phyloP scores from a whole-genome alignment of 768 basidiomycete genomes.

The Rhizopogon rudus region DNA sequence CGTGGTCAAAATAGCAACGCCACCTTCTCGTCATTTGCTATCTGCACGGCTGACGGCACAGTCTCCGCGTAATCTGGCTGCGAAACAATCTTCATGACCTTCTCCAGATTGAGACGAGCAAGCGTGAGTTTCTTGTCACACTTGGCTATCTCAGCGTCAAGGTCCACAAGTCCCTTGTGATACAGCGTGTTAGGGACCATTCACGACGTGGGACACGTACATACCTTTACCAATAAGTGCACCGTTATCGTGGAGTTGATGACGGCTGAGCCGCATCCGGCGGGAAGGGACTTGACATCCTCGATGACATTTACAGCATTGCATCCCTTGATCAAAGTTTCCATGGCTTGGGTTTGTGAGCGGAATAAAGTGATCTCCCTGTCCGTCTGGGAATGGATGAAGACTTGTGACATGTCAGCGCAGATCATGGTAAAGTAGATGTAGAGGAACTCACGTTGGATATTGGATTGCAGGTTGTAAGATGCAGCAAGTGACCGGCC shows the following conservation, averaged over 20 bases:
- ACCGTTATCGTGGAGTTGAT: conserved; percentile 72
- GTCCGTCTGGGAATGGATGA: conserved; percentile 64
- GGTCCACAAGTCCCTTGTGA: conserved; percentile 79
- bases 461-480: conserved; percentile 82
- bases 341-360: conserved; percentile 70
- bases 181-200: not conserved
- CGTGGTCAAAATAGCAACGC: not conserved
- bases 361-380: conserved; percentile 63
- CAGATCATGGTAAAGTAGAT: not conserved
- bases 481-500: conserved; percentile 84
- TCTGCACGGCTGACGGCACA: conserved; percentile 73
- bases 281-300: conserved; percentile 53
- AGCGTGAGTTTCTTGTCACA: conserved; percentile 86
- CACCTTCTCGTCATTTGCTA: conserved; percentile 81
- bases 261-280: conserved; percentile 82
- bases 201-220: conserved; percentile 14
- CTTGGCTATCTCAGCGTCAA: conserved; percentile 84
- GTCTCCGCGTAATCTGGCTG: conserved; percentile 76
- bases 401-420: conserved; percentile 45
- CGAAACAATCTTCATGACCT: conserved; percentile 66
- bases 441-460: conserved; percentile 55
- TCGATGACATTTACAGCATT: conserved; percentile 69
- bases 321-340: conserved; percentile 84
- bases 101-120: conserved; percentile 63
- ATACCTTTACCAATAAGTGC: conserved; percentile 81